phyloP scores from a whole-genome alignment of 352 stramenopile genomes.

The Pilasporangium apinafurcum region DNA sequence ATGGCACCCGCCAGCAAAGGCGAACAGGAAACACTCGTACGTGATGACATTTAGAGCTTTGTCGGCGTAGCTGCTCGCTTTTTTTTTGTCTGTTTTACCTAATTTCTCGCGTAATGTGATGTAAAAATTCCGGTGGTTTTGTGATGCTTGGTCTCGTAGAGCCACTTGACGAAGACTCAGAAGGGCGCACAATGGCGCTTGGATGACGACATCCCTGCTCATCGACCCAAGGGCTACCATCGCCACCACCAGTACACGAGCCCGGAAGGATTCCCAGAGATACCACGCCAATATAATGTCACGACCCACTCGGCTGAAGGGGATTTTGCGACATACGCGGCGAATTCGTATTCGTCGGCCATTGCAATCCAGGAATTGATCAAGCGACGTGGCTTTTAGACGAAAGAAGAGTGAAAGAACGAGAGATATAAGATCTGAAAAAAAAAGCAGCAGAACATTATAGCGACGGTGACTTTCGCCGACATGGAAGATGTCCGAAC shows the following conservation, averaged over 20 bases:
- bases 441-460: no score
- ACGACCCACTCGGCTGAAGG: conserved; percentile 60
- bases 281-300: conserved; percentile 70
- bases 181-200: conserved; percentile 64
- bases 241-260: conserved; percentile 49
- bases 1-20: conserved; percentile 46
- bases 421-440: background rate
- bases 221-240: conserved; percentile 58
- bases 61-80: no score
- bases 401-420: background rate
- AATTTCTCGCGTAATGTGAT: no score
- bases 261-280: conserved; percentile 59
- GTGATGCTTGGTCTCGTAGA: no score
- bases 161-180: conserved; percentile 39
- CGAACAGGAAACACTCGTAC: conserved; percentile 42
- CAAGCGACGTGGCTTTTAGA: conserved; percentile 72
- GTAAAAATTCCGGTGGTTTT: no score
- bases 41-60: no score
- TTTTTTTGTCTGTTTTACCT: no score
- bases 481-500: no score
- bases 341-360: conserved; percentile 82
- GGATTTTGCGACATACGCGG: conserved; percentile 74
- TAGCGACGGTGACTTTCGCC: no score
- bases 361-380: conserved; percentile 79
- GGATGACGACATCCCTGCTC: conserved; percentile 44